phyloP scores from a whole-genome alignment of 164 flowering plant species.

The Vitis rupestris region DNA sequence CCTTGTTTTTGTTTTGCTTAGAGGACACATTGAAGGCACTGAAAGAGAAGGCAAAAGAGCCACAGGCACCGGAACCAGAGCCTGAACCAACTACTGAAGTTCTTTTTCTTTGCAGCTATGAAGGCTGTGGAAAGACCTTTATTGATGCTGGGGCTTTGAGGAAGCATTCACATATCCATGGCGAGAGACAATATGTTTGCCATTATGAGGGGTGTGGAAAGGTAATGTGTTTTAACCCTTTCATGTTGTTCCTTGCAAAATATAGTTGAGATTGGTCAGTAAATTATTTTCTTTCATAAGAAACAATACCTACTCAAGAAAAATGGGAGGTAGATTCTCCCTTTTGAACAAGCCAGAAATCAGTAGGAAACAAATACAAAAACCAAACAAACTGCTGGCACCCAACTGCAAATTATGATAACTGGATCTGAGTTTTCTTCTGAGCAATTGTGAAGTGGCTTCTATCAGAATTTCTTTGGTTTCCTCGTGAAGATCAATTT shows the following conservation, averaged over 20 bases:
- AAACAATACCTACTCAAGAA: too few species aligned
- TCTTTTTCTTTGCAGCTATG: slow-evolving; percentile 95
- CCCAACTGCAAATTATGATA: too few species aligned
- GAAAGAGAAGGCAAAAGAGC: slow-evolving; percentile 67
- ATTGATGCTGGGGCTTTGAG: slow-evolving; percentile 91
- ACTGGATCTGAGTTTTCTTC: not conserved
- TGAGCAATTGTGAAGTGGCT: not conserved
- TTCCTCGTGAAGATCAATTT: not conserved
- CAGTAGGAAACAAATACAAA: too few species aligned
- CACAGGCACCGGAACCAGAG: slow-evolving; percentile 68
- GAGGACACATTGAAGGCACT: slow-evolving; percentile 63
- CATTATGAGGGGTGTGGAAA: slow-evolving; percentile 88
- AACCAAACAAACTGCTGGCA: too few species aligned
- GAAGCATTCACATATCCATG: slow-evolving; percentile 97
- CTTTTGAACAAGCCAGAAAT: too few species aligned
- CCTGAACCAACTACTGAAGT: slow-evolving; percentile 97
- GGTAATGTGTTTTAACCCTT: slow-evolving; percentile 35
- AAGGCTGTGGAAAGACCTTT: slow-evolving; percentile 97
- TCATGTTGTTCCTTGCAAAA: not conserved
- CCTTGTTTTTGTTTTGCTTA: slow-evolving; percentile 20
- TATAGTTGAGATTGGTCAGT: not conserved
- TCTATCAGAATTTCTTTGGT: not conserved
- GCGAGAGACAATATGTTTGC: slow-evolving; percentile 90
- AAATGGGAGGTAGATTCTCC: too few species aligned
- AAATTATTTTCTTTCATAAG: too few species aligned